A percentile compares a stretch with the other conserved stretches of the same genome.
These are phyloP conservation scores for Zasmidium angulare DNA, from an alignment of 2,329 filamentous ascomycete genomes.

Conservation along the genomic window DNA sequence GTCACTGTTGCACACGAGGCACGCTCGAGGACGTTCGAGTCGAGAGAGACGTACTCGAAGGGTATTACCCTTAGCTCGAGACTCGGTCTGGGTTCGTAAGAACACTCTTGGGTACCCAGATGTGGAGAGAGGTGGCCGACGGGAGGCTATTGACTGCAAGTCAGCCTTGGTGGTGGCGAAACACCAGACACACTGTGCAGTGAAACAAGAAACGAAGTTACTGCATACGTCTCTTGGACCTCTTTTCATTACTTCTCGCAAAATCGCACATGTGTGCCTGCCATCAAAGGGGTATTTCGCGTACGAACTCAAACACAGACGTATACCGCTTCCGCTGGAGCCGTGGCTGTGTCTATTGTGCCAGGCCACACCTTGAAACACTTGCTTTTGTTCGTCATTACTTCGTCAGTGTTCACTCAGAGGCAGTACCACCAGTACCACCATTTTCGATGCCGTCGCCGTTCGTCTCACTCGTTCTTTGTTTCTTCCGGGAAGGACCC, in stretches of 20 bases:
- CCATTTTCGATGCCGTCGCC: not conserved
- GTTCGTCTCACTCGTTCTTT: slow-evolving; percentile 14
- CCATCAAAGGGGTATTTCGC: slow-evolving; percentile 2
- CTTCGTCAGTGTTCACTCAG: not conserved
- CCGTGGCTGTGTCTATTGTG: not conserved
- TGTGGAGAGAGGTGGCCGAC: too few relatives aligned
- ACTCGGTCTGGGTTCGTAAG: too few relatives aligned
- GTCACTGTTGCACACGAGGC: not conserved
- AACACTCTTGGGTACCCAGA: too few relatives aligned
- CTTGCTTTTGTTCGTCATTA: not conserved
- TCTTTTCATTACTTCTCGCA: not conserved
- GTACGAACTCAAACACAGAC: not conserved
- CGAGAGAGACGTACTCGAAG: too few relatives aligned
- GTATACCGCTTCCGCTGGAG: not conserved
- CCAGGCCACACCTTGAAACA: not conserved
- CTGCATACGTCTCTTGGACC: not conserved
- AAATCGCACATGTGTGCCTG: not conserved
- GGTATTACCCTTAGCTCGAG: too few relatives aligned
- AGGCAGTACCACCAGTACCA: not conserved
- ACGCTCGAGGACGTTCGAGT: too few relatives aligned
- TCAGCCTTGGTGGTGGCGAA: too few relatives aligned
- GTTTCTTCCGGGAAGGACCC: slow-evolving; percentile 22
- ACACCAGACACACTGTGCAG: too few relatives aligned
- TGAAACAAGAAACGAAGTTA: too few relatives aligned
- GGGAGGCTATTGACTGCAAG: too few relatives aligned